phyloP scores from a whole-genome alignment of 2,329 filamentous ascomycete genomes.

The Hymenoscyphus linearis region DNA sequence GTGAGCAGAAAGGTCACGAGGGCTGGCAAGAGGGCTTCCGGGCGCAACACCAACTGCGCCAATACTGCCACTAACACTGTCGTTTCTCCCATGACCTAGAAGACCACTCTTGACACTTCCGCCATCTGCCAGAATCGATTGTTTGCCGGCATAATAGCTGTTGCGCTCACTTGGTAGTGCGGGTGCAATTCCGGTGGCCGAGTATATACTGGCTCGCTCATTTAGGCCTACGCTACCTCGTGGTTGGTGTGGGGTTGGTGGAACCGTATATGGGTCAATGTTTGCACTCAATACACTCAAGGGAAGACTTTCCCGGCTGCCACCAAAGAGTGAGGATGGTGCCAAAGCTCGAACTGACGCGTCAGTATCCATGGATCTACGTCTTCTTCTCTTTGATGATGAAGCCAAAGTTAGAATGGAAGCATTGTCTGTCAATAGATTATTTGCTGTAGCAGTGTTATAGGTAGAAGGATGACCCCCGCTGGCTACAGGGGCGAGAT shows the following conservation, averaged over 20 bases:
- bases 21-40: constrained; percentile 58
- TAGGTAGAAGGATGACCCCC: constrained; percentile 63
- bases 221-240: constrained; percentile 38
- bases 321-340: constrained; percentile 75
- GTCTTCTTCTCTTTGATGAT: constrained; percentile 70
- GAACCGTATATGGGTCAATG: constrained; percentile 46
- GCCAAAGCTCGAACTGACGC: constrained; percentile 81
- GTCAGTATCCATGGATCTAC: constrained; percentile 78
- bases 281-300: constrained; percentile 73
- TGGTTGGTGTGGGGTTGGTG: constrained; percentile 50
- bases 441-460: constrained; percentile 72
- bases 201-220: constrained; percentile 79
- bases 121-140: constrained; percentile 54
- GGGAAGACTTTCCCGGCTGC: constrained; percentile 73
- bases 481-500: constrained; percentile 49
- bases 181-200: constrained; percentile 62
- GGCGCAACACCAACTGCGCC: constrained; percentile 44
- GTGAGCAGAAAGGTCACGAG: constrained; percentile 36
- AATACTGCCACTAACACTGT: constrained; percentile 77
- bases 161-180: constrained; percentile 70
- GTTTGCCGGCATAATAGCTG: constrained; percentile 65
- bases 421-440: constrained; percentile 76
- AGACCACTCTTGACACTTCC: constrained; percentile 74
- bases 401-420: constrained; percentile 81
- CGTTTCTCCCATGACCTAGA: constrained; percentile 70